Evolutionary conservation across 805 yeast species (phyloP), one percentile per base, ranked within the genome.

Genomic region (Cyberlindnera maritima): DNA sequence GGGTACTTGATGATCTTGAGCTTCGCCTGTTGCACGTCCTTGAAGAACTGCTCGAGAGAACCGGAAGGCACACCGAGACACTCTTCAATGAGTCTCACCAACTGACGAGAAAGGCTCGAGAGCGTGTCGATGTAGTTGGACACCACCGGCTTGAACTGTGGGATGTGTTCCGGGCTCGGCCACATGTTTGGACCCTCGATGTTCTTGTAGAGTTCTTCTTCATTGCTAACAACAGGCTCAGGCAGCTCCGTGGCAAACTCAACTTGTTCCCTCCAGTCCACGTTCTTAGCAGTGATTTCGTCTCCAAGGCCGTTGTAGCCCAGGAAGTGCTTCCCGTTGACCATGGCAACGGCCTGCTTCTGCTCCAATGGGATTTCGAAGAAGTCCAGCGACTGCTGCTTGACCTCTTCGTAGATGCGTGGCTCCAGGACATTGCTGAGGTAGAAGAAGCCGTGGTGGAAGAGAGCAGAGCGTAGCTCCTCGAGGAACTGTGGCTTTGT

Each of bases 231-330:
- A 3, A 19, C 31, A 1, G 61, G 61, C 28, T 53, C 59, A 2
- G 61, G 66, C 74, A 82, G 5, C 83, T 87, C 56, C 74, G 70
- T 72, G 2, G 70, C 76, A 47, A 74, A 62, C 52, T 74, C 78
- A 29, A 73, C 70, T 54, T 74, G 79, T 49, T 74, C 79, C 49
- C 78, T 62, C 78, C 79, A 74, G 48, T 74, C 79, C 7, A 73
- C 68, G 25, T 66, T 69, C 21, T 58, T 52, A 1, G 75, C 74
- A 0, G 78, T 74, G 37, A 72, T 70, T 54, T 74, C 78, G 54
- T 72, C 73, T 23, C 75, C 77, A 14, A 74, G 53, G 3, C 72
- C 66, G 37, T 73, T 70, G 52, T 73, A 74, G 1, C 78, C 79
- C 36, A 74, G 56, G 48, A 74, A 74, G 49, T 74, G 77, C 12